Conservation (phyloP, 805 yeast genomes). For the Saturnispora halmiae region DNA sequence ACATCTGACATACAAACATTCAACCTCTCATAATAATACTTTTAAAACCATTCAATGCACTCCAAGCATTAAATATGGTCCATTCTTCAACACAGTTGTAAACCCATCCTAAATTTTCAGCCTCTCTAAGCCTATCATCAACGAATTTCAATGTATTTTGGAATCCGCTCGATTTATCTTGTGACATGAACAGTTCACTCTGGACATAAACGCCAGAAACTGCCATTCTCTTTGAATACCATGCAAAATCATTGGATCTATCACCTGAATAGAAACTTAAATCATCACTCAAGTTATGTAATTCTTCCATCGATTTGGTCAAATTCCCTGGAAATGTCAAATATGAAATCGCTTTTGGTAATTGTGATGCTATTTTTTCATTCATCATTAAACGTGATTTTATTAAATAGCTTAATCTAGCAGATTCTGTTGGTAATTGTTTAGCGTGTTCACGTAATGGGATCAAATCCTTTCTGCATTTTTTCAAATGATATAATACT, state of each 20-base stretch:
- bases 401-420: constrained; percentile 26
- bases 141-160: constrained; percentile 56
- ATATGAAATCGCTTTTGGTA: constrained; percentile 46
- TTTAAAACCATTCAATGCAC: constrained; percentile 56
- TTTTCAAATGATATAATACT: constrained; percentile 38
- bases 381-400: constrained; percentile 44
- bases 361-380: constrained; percentile 34
- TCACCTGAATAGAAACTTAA: constrained; percentile 75
- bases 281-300: constrained; percentile 75
- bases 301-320: constrained; percentile 48
- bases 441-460: constrained; percentile 20
- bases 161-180: constrained; percentile 52
- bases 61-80: constrained; percentile 57
- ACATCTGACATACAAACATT: background rate
- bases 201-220: constrained; percentile 63
- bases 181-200: constrained; percentile 71
- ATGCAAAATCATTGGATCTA: constrained; percentile 66
- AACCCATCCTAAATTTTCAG: constrained; percentile 47
- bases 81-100: constrained; percentile 69
- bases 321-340: constrained; percentile 59
- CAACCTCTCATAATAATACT: constrained; percentile 61
- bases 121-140: constrained; percentile 44
- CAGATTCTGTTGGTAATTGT: constrained; percentile 20
- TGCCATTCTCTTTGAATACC: constrained; percentile 84
- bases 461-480: constrained; percentile 32